Evolutionary conservation across 1,139 yeast genomes (phyloP).

Genomic region (Lodderomyces metapsilosis): DNA sequence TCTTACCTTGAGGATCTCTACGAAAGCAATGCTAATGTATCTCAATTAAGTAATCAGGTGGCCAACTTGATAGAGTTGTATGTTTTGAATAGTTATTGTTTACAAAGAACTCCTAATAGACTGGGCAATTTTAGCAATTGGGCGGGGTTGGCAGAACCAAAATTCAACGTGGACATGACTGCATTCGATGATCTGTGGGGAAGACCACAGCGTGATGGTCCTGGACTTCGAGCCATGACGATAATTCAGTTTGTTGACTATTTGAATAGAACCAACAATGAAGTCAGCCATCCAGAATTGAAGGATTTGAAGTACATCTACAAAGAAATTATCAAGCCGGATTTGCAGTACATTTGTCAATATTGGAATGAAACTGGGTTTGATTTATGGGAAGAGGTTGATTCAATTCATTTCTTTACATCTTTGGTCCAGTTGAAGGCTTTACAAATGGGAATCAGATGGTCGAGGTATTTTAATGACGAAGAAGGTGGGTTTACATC

Average conservation of each 20-base stretch:
- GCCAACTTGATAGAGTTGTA: constrained; percentile 52
- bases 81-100: constrained; percentile 50
- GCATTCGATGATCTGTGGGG: constrained; percentile 78
- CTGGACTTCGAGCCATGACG: constrained; percentile 75
- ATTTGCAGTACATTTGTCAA: constrained; percentile 55
- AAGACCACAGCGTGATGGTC: constrained; percentile 95
- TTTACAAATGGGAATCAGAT: constrained; percentile 52
- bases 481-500: constrained; percentile 9
- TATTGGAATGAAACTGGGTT: constrained; percentile 69
- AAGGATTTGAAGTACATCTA: constrained; percentile 38
- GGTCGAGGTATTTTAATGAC: constrained; percentile 42
- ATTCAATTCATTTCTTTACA: constrained; percentile 76
- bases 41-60: constrained; percentile 18
- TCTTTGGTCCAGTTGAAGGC: constrained; percentile 72
- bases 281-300: constrained; percentile 18
- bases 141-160: constrained; percentile 85
- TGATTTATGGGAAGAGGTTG: constrained; percentile 92
- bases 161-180: constrained; percentile 64
- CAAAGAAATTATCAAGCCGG: constrained; percentile 60
- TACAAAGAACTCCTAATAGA: constrained; percentile 67
- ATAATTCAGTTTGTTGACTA: constrained; percentile 52
- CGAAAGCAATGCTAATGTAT: constrained; percentile 13
- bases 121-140: constrained; percentile 57
- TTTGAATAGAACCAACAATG: constrained; percentile 18
- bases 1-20: constrained; percentile 45